A percentile compares a stretch with the other conserved stretches of the same genome.
Evolutionary conservation across 371 early-diverging fungal genomes (phyloP).

Genomic region (Encephalitozoon intestinalis): DNA sequence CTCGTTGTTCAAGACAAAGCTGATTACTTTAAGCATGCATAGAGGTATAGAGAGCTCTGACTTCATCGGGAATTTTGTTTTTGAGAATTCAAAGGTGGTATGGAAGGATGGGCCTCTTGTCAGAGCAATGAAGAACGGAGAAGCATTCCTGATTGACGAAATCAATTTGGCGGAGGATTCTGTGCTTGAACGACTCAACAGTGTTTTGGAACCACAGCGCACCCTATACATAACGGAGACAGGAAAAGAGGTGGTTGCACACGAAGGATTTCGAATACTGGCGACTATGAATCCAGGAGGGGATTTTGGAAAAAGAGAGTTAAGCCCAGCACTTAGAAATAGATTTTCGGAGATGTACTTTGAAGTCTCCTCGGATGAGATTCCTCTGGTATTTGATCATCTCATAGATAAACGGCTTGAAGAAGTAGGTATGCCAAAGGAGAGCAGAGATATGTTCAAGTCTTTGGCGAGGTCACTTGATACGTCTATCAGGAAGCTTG

Average conservation of each 20-base stretch:
- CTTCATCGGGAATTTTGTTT: conserved; percentile 70
- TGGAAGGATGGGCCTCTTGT: conserved; percentile 73
- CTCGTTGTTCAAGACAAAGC: conserved; percentile 63
- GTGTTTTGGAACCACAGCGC: conserved; percentile 81
- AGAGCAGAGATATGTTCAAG: not conserved
- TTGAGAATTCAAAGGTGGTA: conserved; percentile 64
- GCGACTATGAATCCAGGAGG: conserved; percentile 99
- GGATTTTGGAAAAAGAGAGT: conserved; percentile 96
- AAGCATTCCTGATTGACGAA: conserved; percentile 90
- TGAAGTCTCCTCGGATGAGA: conserved; percentile 33
- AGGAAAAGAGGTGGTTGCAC: conserved; percentile 67
- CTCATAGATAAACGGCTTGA: not conserved
- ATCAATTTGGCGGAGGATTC: conserved; percentile 97
- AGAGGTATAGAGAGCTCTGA: conserved; percentile 91
- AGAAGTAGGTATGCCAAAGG: not conserved
- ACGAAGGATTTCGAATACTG: conserved; percentile 74
- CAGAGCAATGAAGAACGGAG: conserved; percentile 80
- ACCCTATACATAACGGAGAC: conserved; percentile 83
- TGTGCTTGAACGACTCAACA: conserved; percentile 93
- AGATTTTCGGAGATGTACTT: conserved; percentile 92
- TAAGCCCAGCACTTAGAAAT: conserved; percentile 94
- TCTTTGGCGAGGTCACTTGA: not conserved
- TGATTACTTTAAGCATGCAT: conserved; percentile 87
- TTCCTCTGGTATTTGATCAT: conserved; percentile 33
- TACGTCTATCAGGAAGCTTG: not conserved